Evolutionary conservation across 495 filamentous ascomycete genomes (phyloP), one percentile per base, ranked within the genome.

Genomic region (Penicillium lividum): DNA sequence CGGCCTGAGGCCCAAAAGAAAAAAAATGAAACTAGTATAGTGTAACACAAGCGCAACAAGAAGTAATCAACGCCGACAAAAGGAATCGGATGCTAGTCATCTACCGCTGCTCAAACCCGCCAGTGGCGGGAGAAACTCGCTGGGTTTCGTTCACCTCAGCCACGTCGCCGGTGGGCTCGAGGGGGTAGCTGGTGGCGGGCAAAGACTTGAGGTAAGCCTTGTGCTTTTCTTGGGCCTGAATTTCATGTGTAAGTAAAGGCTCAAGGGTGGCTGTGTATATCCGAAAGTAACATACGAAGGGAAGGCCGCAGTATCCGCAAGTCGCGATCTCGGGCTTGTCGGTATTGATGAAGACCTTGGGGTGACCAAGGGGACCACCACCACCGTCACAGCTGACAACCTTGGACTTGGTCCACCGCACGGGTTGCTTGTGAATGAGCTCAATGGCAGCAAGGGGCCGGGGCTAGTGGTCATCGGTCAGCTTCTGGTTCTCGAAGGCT

Each of bases 251-350:
- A 36, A 60, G 57, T 40, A 34, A 60, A 6, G 0, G 28, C n/a
- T 50, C 28, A 25, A 22, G 5, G 49, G n/a, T 28, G 30, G 38
- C 22, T 16, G n/a, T 16, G 9, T 22, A 25, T 11, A 34, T 28
- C 43, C 36, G 4, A 27, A 9, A 18, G 30, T 34, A 10, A 85
- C 93, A 69, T 81, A 97, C 94, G 70, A 87, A 98, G 62, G 95
- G 94, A 63, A 93, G 68, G n/a, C 94, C 94, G 71, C 94, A 98
- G 78, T 98, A 98, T 58, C 80, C 86, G 80, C 94, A 98, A 68
- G 81, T 81, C 68, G 81, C 84, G 69, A 98, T 96, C 78, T 97
- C 85, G 56, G 94, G 88, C 82, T 97, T 97, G 77, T 98, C 94
- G 62, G 90, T 87, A 75, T 98, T 98, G 82, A 98, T 98, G 73